Percentiles rank a stretch among this genome's conserved stretches.
Conservation (phyloP, 164 flowering plant genomes). For the Umbellularia californica region DNA sequence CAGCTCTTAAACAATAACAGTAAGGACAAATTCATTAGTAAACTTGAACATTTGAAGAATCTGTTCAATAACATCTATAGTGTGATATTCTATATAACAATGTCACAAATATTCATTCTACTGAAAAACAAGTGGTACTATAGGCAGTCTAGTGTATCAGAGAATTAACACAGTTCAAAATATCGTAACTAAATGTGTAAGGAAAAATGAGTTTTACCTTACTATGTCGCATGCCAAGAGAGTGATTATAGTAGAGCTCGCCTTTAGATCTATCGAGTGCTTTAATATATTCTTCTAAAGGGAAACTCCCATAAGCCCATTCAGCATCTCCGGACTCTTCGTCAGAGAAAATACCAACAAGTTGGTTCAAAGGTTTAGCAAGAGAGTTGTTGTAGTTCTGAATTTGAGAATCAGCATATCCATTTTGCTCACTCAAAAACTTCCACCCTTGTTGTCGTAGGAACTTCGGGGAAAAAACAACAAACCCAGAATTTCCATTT, state of each 20-base stretch:
- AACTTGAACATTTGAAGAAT: not conserved
- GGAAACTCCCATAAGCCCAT: conserved; percentile 90
- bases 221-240: conserved; percentile 84
- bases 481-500: conserved; percentile 69
- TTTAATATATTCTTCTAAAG: conserved; percentile 79
- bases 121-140: not conserved
- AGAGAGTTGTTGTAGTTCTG: conserved; percentile 17
- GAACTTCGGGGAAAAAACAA: conserved; percentile 58
- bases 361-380: conserved; percentile 35
- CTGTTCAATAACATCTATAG: not conserved
- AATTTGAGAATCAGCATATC: conserved; percentile 16
- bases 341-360: conserved; percentile 59
- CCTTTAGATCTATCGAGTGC: conserved; percentile 87
- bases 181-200: conserved; percentile 7
- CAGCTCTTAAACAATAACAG: not conserved
- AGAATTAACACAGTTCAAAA: not conserved
- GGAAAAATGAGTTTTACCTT: conserved; percentile 50
- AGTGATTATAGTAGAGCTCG: conserved; percentile 77
- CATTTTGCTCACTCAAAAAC: conserved; percentile 35
- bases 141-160: not conserved
- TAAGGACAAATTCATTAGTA: not conserved
- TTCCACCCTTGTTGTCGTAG: conserved; percentile 51
- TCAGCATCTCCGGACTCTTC: conserved; percentile 62
- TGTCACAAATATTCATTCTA: not conserved
- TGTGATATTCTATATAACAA: not conserved